A percentile compares a stretch with the other conserved stretches of the same genome.
phyloP scores from a whole-genome alignment of 495 filamentous ascomycete genomes.

The Jackrogersella multiformis region DNA sequence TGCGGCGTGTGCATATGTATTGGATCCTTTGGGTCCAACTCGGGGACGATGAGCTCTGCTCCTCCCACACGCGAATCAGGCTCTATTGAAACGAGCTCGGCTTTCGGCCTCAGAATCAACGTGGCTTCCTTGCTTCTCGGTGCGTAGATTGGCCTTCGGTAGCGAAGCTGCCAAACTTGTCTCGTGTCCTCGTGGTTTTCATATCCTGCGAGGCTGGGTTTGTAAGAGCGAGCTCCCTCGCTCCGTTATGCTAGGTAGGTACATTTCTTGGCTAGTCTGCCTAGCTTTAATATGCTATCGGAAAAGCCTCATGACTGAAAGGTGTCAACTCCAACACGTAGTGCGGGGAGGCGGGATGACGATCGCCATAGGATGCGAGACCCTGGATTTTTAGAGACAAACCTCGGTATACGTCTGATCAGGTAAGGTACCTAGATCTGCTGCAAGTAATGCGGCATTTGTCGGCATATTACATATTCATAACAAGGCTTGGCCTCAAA shows the following conservation, averaged over 20 bases:
- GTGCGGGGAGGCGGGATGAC: slow-evolving; percentile 11
- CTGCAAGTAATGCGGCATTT: slow-evolving; percentile 25
- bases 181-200: slow-evolving; percentile 30
- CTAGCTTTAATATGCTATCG: not conserved
- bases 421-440: slow-evolving; percentile 4
- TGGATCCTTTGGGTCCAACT: slow-evolving; percentile 32
- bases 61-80: slow-evolving; percentile 7
- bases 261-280: not conserved
- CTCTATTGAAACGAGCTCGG: slow-evolving; percentile 15
- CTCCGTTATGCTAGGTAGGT: not conserved
- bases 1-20: slow-evolving; percentile 27
- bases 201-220: slow-evolving; percentile 23
- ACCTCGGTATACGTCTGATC: not conserved
- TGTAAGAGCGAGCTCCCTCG: slow-evolving; percentile 4
- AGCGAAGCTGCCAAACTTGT: slow-evolving; percentile 26
- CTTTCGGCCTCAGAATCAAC: slow-evolving; percentile 18
- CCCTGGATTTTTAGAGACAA: not conserved
- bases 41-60: slow-evolving; percentile 1
- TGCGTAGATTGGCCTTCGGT: slow-evolving; percentile 7
- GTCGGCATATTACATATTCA: slow-evolving; percentile 32
- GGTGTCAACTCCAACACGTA: not conserved
- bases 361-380: slow-evolving; percentile 8
- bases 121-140: slow-evolving; percentile 20
- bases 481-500: not conserved
- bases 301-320: not conserved